Evolutionary conservation across 2,329 filamentous ascomycete species (phyloP).

Genomic region (Fonsecaea nubica): DNA sequence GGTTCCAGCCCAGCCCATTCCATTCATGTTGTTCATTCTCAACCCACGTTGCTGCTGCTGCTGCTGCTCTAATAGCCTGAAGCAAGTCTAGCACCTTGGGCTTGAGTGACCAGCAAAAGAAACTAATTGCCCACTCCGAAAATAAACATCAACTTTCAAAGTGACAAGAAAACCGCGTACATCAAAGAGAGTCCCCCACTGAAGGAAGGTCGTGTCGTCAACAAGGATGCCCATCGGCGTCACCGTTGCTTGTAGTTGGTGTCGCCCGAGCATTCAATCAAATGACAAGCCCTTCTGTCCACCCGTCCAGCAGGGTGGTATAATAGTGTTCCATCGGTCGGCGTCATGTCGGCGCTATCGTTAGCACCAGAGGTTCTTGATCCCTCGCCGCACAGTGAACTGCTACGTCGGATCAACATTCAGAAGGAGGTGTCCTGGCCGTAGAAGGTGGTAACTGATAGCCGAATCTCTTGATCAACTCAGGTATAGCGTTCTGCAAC

Average conservation of each 20-base stretch:
- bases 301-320: neutral
- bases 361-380: neutral
- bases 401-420: neutral
- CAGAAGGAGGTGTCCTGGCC: neutral
- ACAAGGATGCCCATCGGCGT: neutral
- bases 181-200: neutral
- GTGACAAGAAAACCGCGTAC: neutral
- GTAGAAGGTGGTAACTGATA: conserved; percentile 5
- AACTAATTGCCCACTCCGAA: neutral
- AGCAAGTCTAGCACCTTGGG: neutral
- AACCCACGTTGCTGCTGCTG: neutral
- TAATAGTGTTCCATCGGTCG: neutral
- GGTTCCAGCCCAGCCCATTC: neutral
- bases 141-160: neutral
- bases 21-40: neutral
- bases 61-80: neutral
- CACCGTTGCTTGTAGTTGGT: neutral
- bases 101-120: neutral
- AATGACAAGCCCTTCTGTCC: neutral
- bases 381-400: neutral
- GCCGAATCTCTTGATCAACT: conserved; percentile 20
- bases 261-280: neutral
- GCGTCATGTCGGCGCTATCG: neutral
- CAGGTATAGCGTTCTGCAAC: conserved; percentile 1
- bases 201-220: neutral